Evolutionary conservation across 148 eudicot species (phyloP).

Genomic region (Pharnaceum exiguum): DNA sequence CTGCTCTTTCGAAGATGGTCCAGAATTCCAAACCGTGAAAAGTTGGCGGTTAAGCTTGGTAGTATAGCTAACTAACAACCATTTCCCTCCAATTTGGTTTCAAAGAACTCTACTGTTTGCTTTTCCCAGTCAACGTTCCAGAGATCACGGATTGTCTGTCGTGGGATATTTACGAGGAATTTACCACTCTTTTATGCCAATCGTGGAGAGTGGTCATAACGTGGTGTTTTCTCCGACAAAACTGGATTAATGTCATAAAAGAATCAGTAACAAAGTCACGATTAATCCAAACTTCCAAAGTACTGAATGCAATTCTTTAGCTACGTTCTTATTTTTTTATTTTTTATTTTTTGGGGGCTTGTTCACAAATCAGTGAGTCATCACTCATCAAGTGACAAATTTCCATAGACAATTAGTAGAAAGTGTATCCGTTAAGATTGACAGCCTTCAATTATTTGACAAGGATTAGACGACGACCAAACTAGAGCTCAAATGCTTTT

Average conservation of each 20-base stretch:
- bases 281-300: too few species aligned
- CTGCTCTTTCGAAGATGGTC: not conserved
- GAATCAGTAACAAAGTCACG: too few species aligned
- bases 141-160: slow-evolving; percentile 7
- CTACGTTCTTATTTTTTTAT: too few species aligned
- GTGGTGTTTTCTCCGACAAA: slow-evolving; percentile 2
- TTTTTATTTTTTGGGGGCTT: too few species aligned
- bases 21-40: not conserved
- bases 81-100: slow-evolving; percentile 6
- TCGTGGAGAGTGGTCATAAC: not conserved
- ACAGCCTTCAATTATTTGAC: too few species aligned
- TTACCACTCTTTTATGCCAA: not conserved
- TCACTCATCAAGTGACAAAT: too few species aligned
- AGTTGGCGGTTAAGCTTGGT: slow-evolving; percentile 1
- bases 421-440: too few species aligned
- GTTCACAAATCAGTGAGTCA: too few species aligned
- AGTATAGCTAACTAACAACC: not conserved
- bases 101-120: not conserved
- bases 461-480: too few species aligned
- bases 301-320: too few species aligned
- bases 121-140: slow-evolving; percentile 11
- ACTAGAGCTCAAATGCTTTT: too few species aligned
- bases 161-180: not conserved
- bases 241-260: not conserved
- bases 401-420: too few species aligned